Percentiles rank a stretch among this genome's conserved stretches.
phyloP scores from a whole-genome alignment of 441 rosid species.

The Gossypium davidsonii region DNA sequence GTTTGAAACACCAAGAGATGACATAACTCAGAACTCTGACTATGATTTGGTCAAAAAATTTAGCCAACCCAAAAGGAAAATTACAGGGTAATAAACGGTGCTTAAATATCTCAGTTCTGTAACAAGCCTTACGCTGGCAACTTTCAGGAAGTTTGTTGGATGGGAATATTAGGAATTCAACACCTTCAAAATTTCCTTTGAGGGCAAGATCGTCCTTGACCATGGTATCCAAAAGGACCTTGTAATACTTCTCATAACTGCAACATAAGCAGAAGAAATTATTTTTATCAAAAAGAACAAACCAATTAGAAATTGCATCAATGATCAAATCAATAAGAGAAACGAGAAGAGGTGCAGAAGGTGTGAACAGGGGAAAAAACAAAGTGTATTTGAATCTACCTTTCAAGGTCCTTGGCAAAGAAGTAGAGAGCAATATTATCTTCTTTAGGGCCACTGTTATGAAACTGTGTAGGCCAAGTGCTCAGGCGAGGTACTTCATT shows the following conservation, averaged over 20 bases:
- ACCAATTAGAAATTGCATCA: background rate
- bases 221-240: slow-evolving; percentile 69
- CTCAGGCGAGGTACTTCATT: slow-evolving; percentile 74
- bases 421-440: slow-evolving; percentile 93
- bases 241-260: slow-evolving; percentile 83
- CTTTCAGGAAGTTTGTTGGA: slow-evolving; percentile 82
- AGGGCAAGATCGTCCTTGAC: slow-evolving; percentile 81
- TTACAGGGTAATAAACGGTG: slow-evolving; percentile 1
- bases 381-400: slow-evolving; percentile 32
- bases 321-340: background rate
- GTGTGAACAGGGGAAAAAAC: background rate
- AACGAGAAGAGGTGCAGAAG: background rate
- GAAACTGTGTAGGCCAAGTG: slow-evolving; percentile 85
- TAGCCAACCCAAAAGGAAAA: slow-evolving; percentile 5
- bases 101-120: slow-evolving; percentile 8
- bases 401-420: slow-evolving; percentile 84
- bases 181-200: slow-evolving; percentile 62
- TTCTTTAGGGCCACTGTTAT: slow-evolving; percentile 62
- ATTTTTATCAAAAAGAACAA: background rate
- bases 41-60: background rate
- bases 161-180: slow-evolving; percentile 80
- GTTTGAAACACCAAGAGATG: background rate
- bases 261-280: slow-evolving; percentile 22
- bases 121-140: slow-evolving; percentile 69
- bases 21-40: background rate